phyloP scores from a whole-genome alignment of 177 flowering plant species.

The Vitis hybrid region DNA sequence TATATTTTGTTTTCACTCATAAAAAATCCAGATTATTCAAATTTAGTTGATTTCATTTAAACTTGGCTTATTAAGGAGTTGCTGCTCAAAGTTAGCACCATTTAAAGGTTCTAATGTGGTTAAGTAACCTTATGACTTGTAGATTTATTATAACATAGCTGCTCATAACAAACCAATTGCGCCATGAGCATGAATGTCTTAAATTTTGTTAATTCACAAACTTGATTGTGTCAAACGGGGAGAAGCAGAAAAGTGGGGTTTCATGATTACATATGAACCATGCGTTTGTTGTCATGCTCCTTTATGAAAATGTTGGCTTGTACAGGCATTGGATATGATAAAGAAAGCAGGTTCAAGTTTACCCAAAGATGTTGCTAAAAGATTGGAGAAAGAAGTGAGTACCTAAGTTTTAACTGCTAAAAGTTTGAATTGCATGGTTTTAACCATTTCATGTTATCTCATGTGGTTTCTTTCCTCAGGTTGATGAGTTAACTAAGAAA shows the following conservation, averaged over 20 bases:
- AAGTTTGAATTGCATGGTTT: not conserved
- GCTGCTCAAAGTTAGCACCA: not conserved
- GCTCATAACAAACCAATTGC: no score
- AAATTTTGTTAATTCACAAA: not conserved
- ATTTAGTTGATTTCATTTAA: not conserved
- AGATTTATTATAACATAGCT: no score
- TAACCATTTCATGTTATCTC: not conserved
- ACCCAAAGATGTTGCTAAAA: conserved; percentile 67
- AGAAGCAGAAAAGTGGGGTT: not conserved
- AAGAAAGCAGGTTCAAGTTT: conserved; percentile 70
- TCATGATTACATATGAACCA: no score
- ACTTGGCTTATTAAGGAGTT: not conserved
- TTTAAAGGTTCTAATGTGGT: not conserved
- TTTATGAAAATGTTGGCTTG: conserved; percentile 9
- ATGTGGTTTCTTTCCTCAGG: conserved; percentile 36
- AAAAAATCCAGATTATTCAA: not conserved
- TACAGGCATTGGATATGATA: conserved; percentile 77
- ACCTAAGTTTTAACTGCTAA: not conserved
- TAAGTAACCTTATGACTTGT: no score
- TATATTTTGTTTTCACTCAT: not conserved
- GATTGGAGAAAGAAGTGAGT: conserved; percentile 88
- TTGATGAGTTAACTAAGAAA: conserved; percentile 86
- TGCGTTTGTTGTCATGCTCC: not conserved
- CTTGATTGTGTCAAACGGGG: not conserved
- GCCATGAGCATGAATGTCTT: not conserved